Evolutionary conservation across 2,329 filamentous ascomycete genomes (phyloP).

Genomic region (Parascedosporium putredinis): DNA sequence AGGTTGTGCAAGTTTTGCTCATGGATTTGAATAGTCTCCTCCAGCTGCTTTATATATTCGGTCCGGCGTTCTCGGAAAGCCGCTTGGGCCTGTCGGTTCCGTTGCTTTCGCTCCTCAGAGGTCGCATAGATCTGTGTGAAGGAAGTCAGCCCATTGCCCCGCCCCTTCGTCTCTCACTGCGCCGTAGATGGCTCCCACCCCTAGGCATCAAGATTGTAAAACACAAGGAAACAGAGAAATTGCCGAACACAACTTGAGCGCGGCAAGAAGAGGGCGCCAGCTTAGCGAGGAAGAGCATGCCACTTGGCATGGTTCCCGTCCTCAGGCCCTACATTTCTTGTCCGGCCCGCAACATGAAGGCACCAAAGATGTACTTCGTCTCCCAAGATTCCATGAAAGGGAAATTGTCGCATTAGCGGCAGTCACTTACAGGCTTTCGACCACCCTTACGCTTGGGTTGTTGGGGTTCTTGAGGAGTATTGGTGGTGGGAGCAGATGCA

Average conservation of each 20-base stretch:
- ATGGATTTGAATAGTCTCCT: slow-evolving; percentile 94
- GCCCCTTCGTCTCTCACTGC: neutral
- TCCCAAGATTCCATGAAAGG: no score
- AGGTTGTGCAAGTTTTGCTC: slow-evolving; percentile 88
- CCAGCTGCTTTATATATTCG: slow-evolving; percentile 98
- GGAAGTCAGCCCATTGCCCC: neutral
- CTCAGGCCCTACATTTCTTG: no score
- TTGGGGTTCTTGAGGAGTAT: slow-evolving; percentile 39
- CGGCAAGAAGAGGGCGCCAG: no score
- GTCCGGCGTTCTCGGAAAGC: slow-evolving; percentile 94
- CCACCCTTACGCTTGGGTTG: slow-evolving; percentile 94
- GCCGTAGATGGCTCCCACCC: no score
- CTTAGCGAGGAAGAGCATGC: no score
- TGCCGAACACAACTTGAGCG: no score
- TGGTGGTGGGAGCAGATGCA: slow-evolving; percentile 18
- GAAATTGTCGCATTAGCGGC: no score
- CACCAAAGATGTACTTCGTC: no score
- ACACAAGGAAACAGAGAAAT: no score
- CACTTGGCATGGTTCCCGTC: no score
- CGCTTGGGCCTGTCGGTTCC: slow-evolving; percentile 93
- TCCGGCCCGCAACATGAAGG: no score
- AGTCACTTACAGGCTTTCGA: slow-evolving; percentile 71
- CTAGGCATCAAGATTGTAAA: no score
- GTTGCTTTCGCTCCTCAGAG: slow-evolving; percentile 95
- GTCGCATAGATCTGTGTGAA: slow-evolving; percentile 81